Percentiles rank a stretch among this genome's conserved stretches.
phyloP scores from a whole-genome alignment of 2,329 filamentous ascomycete species.

The Pseudogymnoascus sp. region DNA sequence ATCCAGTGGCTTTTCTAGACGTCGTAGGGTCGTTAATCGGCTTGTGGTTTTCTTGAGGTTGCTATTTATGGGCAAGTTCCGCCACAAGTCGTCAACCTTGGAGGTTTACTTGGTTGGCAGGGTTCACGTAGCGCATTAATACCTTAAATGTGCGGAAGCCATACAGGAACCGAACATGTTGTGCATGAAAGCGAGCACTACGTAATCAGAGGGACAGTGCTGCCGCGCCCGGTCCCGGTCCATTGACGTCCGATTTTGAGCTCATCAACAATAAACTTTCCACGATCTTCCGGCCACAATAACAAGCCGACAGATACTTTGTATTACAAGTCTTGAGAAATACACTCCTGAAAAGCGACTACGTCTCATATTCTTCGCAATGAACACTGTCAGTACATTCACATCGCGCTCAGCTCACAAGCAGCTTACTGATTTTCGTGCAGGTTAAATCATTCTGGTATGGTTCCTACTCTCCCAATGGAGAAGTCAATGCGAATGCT shows the following conservation, averaged over 20 bases:
- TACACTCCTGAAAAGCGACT: not conserved
- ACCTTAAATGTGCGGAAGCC: conserved; percentile 8
- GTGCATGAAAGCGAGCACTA: not conserved
- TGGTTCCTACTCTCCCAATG: conserved; percentile 20
- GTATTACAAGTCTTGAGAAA: not conserved
- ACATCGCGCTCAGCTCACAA: not conserved
- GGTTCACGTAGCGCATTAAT: conserved; percentile 8
- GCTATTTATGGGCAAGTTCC: conserved; percentile 4
- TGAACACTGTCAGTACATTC: conserved; percentile 45
- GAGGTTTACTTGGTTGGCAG: conserved; percentile 7
- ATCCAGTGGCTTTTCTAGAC: not conserved
- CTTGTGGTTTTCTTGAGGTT: not conserved
- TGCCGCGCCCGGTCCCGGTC: not conserved
- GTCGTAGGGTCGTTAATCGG: not conserved
- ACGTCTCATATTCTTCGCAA: conserved; percentile 26
- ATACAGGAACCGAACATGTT: conserved; percentile 5
- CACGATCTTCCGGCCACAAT: not conserved
- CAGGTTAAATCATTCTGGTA: conserved; percentile 61
- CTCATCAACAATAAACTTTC: not conserved
- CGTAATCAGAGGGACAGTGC: not conserved
- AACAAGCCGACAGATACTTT: not conserved
- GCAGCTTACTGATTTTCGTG: conserved; percentile 14
- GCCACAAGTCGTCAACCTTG: conserved; percentile 8
- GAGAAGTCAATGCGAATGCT: conserved; percentile 13
- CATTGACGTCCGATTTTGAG: conserved; percentile 3